A percentile compares a stretch with the other conserved stretches of the same genome.
Evolutionary conservation across 176 grass and related monocot species (phyloP).

Genomic region (Zea luxurians): DNA sequence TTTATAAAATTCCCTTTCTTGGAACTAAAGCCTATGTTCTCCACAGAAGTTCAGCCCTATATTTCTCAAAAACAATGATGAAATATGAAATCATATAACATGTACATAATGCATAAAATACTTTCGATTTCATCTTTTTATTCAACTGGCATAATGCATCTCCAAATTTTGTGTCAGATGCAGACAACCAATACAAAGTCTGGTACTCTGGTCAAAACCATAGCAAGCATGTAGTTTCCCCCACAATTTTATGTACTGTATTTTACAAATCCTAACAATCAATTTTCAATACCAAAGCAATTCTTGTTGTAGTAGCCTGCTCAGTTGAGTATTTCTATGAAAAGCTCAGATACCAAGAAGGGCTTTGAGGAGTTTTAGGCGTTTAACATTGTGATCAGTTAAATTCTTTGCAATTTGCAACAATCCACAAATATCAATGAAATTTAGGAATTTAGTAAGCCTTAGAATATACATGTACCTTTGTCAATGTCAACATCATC

Average conservation of each 20-base stretch:
- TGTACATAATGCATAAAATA: neutral
- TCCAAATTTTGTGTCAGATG: neutral
- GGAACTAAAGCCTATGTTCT: slow-evolving; percentile 24
- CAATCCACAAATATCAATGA: neutral
- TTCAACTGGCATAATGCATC: neutral
- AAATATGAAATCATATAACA: neutral
- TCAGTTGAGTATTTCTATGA: neutral
- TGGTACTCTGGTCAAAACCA: neutral
- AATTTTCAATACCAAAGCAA: slow-evolving; percentile 13
- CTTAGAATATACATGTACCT: slow-evolving; percentile 51
- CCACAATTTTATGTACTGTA: neutral
- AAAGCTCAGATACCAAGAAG: neutral
- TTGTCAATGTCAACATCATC: slow-evolving; percentile 97
- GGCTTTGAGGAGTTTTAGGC: neutral
- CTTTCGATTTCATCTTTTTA: slow-evolving; percentile 20
- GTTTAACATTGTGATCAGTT: neutral
- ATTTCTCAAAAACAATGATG: neutral
- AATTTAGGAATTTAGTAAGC: neutral
- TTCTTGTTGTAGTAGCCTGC: neutral
- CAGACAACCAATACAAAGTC: slow-evolving; percentile 4
- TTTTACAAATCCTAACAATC: neutral
- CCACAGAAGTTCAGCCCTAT: slow-evolving; percentile 3
- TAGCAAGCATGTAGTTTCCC: neutral
- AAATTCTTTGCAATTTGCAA: neutral
- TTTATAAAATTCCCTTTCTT: neutral